A percentile compares a stretch with the other conserved stretches of the same genome.
Evolutionary conservation across 768 basidiomycete species (phyloP).

Genomic region (Leccinum obscurum): DNA sequence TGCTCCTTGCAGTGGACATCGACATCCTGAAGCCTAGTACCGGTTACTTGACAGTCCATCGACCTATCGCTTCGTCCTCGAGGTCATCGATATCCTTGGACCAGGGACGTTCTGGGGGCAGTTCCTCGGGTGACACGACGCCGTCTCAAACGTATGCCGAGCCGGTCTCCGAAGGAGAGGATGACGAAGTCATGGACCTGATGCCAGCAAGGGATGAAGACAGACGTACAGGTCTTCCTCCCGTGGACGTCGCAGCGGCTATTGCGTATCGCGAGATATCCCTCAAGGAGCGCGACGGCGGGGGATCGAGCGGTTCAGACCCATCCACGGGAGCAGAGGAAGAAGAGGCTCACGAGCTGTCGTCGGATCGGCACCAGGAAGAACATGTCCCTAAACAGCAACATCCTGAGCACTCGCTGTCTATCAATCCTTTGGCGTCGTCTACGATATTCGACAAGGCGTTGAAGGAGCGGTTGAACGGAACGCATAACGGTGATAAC

Average conservation of each 20-base stretch:
- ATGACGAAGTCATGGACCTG: slow-evolving; percentile 72
- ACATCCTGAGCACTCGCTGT: slow-evolving; percentile 39
- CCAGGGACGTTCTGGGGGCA: slow-evolving; percentile 44
- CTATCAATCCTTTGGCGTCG: slow-evolving; percentile 86
- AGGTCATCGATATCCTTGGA: slow-evolving; percentile 42
- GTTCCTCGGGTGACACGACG: slow-evolving; percentile 48
- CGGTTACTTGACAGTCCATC: slow-evolving; percentile 73
- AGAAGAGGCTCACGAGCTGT: slow-evolving; percentile 40
- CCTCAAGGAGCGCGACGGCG: slow-evolving; percentile 49
- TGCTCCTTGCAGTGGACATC: slow-evolving; percentile 68
- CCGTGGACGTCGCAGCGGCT: slow-evolving; percentile 77
- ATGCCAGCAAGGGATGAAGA: slow-evolving; percentile 80
- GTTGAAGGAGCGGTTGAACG: slow-evolving; percentile 63
- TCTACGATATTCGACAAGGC: slow-evolving; percentile 84
- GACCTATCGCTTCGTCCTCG: slow-evolving; percentile 56
- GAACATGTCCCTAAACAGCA: slow-evolving; percentile 20
- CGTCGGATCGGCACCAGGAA: slow-evolving; percentile 32
- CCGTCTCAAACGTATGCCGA: slow-evolving; percentile 64
- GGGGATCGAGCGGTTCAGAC: slow-evolving; percentile 8
- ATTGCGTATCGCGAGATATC: slow-evolving; percentile 83
- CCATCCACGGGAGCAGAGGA: slow-evolving; percentile 23
- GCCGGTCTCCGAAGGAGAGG: slow-evolving; percentile 94
- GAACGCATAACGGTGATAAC: slow-evolving; percentile 30
- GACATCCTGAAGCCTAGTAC: slow-evolving; percentile 94
- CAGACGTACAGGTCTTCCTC: slow-evolving; percentile 73